Evolutionary conservation across 345 rosid genomes (phyloP).

Genomic region (Geranium rotundifolium): DNA sequence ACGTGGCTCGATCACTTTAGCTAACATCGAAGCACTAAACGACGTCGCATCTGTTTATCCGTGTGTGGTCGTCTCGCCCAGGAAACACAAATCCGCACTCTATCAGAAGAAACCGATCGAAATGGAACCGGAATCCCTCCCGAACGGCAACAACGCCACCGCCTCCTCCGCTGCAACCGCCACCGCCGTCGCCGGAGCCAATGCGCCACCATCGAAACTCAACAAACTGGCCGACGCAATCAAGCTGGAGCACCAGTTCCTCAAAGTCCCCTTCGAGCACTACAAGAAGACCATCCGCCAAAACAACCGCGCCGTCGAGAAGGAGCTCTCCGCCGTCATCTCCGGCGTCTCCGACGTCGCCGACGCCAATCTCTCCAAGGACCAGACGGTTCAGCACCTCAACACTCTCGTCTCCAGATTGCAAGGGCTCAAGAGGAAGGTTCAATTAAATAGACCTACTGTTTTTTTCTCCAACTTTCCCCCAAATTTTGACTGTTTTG

Average conservation of each 20-base stretch:
- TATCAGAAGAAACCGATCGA: no score
- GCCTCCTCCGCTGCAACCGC: slow-evolving; percentile 5
- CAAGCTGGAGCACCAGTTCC: slow-evolving; percentile 85
- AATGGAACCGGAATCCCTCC: slow-evolving; percentile 42
- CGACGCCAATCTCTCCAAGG: slow-evolving; percentile 39
- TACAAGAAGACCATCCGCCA: slow-evolving; percentile 88
- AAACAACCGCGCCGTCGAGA: slow-evolving; percentile 71
- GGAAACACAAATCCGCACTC: no score
- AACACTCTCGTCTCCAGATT: slow-evolving; percentile 73
- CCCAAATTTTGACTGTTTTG: not conserved
- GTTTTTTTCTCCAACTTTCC: no score
- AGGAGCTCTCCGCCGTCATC: slow-evolving; percentile 63
- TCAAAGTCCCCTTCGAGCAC: slow-evolving; percentile 92
- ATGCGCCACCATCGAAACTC: slow-evolving; percentile 37
- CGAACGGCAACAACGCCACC: slow-evolving; percentile 30
- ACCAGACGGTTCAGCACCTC: slow-evolving; percentile 63
- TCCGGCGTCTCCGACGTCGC: slow-evolving; percentile 51
- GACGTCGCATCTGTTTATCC: no score
- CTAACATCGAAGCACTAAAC: no score
- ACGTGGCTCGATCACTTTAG: no score
- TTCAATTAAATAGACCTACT: slow-evolving; percentile 7
- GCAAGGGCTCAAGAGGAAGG: slow-evolving; percentile 96
- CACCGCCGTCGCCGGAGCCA: slow-evolving; percentile 10
- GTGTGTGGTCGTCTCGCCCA: no score
- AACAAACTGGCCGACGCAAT: slow-evolving; percentile 67